These are phyloP conservation scores for Balakata baccata DNA, from an alignment of 345 rosid genomes.

Conservation along the genomic window DNA sequence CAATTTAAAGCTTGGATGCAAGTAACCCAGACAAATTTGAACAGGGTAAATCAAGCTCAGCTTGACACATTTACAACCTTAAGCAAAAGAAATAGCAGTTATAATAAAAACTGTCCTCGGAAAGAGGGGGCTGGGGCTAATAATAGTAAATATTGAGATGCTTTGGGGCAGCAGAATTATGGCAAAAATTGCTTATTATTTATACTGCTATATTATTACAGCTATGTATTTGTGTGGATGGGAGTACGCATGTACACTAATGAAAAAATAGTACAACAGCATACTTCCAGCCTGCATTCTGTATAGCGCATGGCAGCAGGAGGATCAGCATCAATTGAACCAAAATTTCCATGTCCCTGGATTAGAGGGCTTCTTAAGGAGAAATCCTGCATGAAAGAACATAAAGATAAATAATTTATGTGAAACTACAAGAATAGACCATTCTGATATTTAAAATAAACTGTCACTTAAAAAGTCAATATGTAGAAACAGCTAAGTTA, in stretches of 20 bases:
- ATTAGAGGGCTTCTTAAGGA: slow-evolving; percentile 84
- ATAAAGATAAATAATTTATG: neutral
- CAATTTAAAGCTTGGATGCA: too few species aligned
- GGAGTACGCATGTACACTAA: neutral
- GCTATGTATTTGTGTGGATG: neutral
- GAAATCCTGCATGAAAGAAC: slow-evolving; percentile 52
- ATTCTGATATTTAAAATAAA: neutral
- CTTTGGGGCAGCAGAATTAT: neutral
- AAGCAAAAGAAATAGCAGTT: neutral
- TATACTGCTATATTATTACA: neutral
- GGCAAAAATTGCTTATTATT: neutral
- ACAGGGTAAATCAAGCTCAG: neutral
- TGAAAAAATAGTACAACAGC: slow-evolving; percentile 15
- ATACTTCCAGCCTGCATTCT: slow-evolving; percentile 88
- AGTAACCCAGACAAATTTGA: too few species aligned
- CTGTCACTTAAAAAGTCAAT: neutral
- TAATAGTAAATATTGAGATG: neutral
- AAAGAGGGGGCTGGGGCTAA: neutral
- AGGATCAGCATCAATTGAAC: slow-evolving; percentile 95
- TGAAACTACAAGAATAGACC: neutral
- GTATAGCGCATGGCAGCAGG: slow-evolving; percentile 99
- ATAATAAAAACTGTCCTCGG: neutral
- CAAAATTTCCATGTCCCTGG: slow-evolving; percentile 96
- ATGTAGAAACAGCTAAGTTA: neutral
- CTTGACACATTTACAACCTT: neutral